Base-by-base conservation (phyloP, 2,329 filamentous ascomycete genomes). In the Thielaviopsis musarum region DNA sequence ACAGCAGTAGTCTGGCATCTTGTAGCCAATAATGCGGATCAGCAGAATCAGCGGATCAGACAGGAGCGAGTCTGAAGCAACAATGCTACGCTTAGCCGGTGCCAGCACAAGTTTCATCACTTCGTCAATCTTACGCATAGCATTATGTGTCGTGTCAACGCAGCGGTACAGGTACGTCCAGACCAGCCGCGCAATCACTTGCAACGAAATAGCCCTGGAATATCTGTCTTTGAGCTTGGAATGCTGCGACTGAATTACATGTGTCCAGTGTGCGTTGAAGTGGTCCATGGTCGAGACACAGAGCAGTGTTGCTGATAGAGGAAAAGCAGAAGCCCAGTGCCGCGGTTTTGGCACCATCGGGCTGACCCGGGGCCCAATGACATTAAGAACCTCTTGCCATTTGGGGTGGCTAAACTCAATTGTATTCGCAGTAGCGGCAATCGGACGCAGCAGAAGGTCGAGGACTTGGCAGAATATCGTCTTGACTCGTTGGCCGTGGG, bases 151-250 rank as follows among this genome's bases (percentile, higher is more conserved):
- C 10, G 82, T 78, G 63, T 98, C 93, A 5, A 81, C 82, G 54
- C 83, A 84, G 56, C 91, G 84, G 70, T 94, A 95, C 3, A 98
- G 77, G 69, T 96, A 97, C 0, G 90, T 91, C 93, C 93, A 98
- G 4, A 95, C 77, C 26, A 98, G 74, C 58, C 91, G 84, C 48
- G 91, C 95, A 56, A 96, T 84, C 15, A 91, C 90, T 68, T 95
- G 88, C 24, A 98, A 77, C 59, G 90, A 91, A 41, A 90, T 78
- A 3, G 85, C 85, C 64, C 88, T 81, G 3, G 87, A 85, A 38
- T 79, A 77, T 28, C 90, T 83, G 69, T 98, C 93, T 68, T 94
- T 95, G 52, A 95, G 76, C 67, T 86, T 88, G 24, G 87, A 77
- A 62, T 91, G 88, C 21, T 95, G 76, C 6, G 85, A 83, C 54